These are phyloP conservation scores for Mycogone perniciosa DNA, from an alignment of 2,329 filamentous ascomycete genomes.

Conservation along the genomic window DNA sequence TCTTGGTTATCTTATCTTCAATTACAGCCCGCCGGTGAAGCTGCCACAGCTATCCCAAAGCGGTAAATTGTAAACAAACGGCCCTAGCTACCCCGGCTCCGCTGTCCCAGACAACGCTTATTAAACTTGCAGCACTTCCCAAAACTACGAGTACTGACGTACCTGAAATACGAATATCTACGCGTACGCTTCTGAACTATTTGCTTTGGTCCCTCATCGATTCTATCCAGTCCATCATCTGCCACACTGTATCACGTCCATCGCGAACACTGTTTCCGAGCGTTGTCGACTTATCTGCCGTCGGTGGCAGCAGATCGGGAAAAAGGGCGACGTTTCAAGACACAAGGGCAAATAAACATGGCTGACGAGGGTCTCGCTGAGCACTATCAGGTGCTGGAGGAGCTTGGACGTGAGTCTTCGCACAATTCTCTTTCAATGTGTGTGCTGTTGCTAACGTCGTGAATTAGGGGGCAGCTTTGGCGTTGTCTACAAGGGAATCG, in stretches of 20 bases:
- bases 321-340: neutral
- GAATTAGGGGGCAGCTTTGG: constrained; percentile 83
- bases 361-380: constrained; percentile 64
- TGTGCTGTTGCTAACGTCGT: constrained; percentile 8
- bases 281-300: constrained; percentile 6
- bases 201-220: too few species aligned
- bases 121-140: constrained; percentile 9
- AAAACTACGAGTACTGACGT: too few species aligned
- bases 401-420: constrained; percentile 76
- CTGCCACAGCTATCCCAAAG: constrained; percentile 27
- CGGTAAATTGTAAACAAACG: constrained; percentile 38
- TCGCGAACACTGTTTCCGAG: neutral
- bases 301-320: neutral
- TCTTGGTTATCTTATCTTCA: neutral
- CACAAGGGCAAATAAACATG: constrained; percentile 36
- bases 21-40: neutral
- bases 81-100: constrained; percentile 26
- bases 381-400: constrained; percentile 91
- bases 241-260: too few species aligned
- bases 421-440: neutral
- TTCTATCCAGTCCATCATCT: too few species aligned
- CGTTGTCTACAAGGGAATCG: constrained; percentile 93
- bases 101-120: constrained; percentile 25
- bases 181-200: too few species aligned
- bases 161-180: too few species aligned